Base-by-base conservation (phyloP, 495 filamentous ascomycete species). In the Monascus purpureus region DNA sequence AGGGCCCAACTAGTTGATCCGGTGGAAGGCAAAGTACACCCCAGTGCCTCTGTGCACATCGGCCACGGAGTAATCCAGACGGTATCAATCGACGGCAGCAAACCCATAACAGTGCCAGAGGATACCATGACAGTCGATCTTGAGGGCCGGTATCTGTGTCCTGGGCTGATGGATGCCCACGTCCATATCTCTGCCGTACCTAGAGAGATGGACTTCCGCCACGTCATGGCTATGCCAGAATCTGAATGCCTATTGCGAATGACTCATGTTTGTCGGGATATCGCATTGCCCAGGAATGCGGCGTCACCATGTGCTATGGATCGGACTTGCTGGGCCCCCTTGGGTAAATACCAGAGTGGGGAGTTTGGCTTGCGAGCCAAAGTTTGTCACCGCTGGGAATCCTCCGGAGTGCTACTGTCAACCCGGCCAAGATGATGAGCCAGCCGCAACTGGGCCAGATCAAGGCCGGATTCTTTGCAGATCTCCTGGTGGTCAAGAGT, bases 141-240 rank as follows among this genome's bases (percentile, higher is more conserved):
- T 8, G 41, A 46, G 0, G 60, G 59, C 17, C 52, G 50, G 24
- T 67, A 50, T 37, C 32, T 68, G 6, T 52, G 57, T 13, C 65
- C 65, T 0, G 65, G 65, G 5, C 50, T 70, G 2, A 63, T 67
- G 7, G 65, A 70, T 41, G 52, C 52, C 40, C 65, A 70, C 33
- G 61, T 68, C 16, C 65, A 68, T 31, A 43, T 68, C 29, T 41
- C 37, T 15, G 44, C 61, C 4, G 55, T 50, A 4, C 51, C 55
- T 2, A 51, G 56, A 9, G 39, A 49, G n/a, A 20, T 38, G 38
- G 32, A 22, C 24, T 14, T 42, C 2, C 13, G 18, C 13, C 15
- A 37, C 6, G 23, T 4, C 5, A 16, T 30, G 4, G 9, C 22
- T 16, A 33, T 25, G 15, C 8, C 17, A 8, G 4, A 3, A 8